Conservation (phyloP, 108 stramenopile species). For the Cyclotella sp. region DNA sequence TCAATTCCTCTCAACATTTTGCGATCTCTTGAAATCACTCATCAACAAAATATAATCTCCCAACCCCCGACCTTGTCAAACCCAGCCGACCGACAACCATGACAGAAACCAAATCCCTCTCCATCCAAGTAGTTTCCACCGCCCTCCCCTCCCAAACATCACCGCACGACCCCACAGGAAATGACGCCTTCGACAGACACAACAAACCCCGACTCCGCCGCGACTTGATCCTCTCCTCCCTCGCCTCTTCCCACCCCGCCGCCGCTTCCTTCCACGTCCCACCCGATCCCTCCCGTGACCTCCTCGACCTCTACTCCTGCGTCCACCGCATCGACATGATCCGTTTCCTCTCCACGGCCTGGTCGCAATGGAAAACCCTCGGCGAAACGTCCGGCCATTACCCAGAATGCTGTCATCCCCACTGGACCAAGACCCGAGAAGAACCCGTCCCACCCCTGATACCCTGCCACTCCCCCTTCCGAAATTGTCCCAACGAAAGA, state of each 20-base stretch:
- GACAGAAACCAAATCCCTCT: not conserved
- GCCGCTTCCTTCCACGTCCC: conserved; percentile 9
- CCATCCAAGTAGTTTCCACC: conserved; percentile 10
- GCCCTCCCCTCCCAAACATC: conserved; percentile 14
- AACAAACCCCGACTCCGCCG: conserved; percentile 78
- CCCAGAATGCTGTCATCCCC: conserved; percentile 44
- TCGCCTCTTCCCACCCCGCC: conserved; percentile 13
- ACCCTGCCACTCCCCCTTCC: conserved; percentile 44
- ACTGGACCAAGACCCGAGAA: conserved; percentile 19
- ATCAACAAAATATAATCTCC: too few relatives aligned
- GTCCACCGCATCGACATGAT: conserved; percentile 43
- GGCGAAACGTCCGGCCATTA: conserved; percentile 31
- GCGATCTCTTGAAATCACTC: too few relatives aligned
- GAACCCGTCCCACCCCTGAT: conserved; percentile 35
- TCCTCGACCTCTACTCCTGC: conserved; percentile 28
- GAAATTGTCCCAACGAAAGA: conserved; percentile 50
- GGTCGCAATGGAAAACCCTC: conserved; percentile 43
- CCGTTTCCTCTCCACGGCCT: conserved; percentile 36
- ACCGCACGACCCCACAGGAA: not conserved
- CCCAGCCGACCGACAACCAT: not conserved
- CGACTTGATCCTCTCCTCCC: conserved; percentile 56
- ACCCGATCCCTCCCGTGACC: not conserved
- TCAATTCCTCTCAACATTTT: too few relatives aligned
- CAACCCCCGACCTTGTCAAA: too few relatives aligned
- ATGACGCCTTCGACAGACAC: conserved; percentile 57